Conservation (phyloP, 768 basidiomycete species). For the Steccherinum ochraceum region DNA sequence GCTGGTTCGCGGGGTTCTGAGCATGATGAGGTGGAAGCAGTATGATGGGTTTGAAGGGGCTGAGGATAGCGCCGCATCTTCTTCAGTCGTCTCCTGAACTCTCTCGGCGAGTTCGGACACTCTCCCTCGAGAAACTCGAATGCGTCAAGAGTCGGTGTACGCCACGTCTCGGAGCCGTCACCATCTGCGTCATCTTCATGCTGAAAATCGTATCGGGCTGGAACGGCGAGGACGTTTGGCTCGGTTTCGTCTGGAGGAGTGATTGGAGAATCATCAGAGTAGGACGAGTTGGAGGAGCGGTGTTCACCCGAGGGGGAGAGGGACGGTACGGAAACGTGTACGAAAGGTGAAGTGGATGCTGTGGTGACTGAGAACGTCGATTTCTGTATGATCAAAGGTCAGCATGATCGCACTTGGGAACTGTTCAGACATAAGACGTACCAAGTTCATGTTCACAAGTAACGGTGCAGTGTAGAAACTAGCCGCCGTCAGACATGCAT, state of each 20-base stretch:
- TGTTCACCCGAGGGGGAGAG: neutral
- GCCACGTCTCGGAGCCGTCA: neutral
- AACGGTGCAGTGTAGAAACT: conserved; percentile 16
- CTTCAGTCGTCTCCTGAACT: conserved; percentile 11
- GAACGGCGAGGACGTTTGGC: conserved; percentile 18
- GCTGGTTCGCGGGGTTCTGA: conserved; percentile 22
- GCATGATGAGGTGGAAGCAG: too few species aligned
- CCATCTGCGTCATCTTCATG: neutral
- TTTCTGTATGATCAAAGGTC: conserved; percentile 13
- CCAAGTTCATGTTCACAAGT: conserved; percentile 21
- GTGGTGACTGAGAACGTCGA: conserved; percentile 30
- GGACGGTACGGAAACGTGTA: conserved; percentile 23
- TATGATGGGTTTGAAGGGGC: too few species aligned
- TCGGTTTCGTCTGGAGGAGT: neutral
- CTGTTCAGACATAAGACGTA: conserved; percentile 8
- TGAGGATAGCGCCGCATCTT: conserved; percentile 11
- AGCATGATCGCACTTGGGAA: neutral
- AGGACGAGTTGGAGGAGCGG: neutral
- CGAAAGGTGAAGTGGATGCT: conserved; percentile 29
- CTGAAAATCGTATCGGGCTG: too few species aligned
- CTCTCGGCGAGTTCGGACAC: conserved; percentile 16
- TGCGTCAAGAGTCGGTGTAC: neutral
- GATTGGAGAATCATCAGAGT: neutral
- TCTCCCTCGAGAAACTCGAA: conserved; percentile 2
- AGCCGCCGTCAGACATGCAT: conserved; percentile 12